These are phyloP conservation scores for Pythium myriotylum DNA, from an alignment of 352 stramenopile genomes.

Conservation along the genomic window DNA sequence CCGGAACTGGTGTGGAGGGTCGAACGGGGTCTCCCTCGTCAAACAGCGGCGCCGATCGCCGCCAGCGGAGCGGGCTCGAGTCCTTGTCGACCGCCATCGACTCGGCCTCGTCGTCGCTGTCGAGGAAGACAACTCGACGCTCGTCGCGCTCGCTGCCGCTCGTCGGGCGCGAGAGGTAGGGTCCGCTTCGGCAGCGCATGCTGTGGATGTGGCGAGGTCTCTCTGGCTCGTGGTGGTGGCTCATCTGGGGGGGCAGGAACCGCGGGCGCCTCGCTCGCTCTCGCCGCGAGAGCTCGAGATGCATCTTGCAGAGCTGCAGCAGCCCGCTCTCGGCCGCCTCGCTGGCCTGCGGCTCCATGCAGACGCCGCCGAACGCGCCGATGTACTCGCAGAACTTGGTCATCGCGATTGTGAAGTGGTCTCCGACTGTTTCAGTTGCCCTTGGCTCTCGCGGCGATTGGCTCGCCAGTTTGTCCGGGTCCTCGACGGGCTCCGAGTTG, in stretches of 20 bases:
- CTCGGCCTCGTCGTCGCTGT: background rate
- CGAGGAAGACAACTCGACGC: conserved; percentile 2
- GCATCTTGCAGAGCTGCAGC: conserved; percentile 17
- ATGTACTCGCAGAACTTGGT: conserved; percentile 21
- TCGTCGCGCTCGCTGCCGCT: background rate
- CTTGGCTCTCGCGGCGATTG: too few relatives aligned
- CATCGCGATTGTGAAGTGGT: conserved; percentile 4
- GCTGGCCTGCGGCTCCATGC: conserved; percentile 9
- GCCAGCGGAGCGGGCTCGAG: background rate
- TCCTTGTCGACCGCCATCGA: background rate
- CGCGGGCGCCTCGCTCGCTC: conserved; percentile 2
- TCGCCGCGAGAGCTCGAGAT: conserved; percentile 6
- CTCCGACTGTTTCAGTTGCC: too few relatives aligned
- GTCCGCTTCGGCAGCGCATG: conserved; percentile 4
- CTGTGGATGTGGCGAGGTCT: background rate
- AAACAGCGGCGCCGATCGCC: background rate
- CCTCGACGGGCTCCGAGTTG: too few relatives aligned
- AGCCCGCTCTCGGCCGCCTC: conserved; percentile 6
- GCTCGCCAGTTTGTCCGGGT: too few relatives aligned
- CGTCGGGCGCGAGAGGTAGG: conserved; percentile 10
- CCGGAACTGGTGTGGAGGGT: background rate
- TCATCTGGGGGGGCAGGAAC: background rate
- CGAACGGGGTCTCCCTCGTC: too few relatives aligned
- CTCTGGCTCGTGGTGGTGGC: background rate
- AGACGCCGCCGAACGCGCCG: conserved; percentile 10